phyloP scores from a whole-genome alignment of 2,329 filamentous ascomycete species.

The Lachnellula occidentalis region DNA sequence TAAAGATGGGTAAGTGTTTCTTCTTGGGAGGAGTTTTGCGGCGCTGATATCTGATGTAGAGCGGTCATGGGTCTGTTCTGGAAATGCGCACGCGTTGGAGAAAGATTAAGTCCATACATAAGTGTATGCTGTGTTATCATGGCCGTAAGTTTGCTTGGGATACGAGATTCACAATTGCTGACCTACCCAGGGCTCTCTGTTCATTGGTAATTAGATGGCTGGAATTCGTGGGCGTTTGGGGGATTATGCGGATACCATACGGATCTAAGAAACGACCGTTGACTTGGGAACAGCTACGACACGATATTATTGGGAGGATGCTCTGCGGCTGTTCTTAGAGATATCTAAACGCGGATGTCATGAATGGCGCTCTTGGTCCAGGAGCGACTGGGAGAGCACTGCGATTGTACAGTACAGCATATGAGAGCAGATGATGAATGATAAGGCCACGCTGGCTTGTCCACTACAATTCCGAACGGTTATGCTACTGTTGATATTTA shows the following conservation, averaged over 20 bases:
- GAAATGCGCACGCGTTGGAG: constrained; percentile 91
- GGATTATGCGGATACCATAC: constrained; percentile 5
- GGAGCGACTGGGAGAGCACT: background rate
- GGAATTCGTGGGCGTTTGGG: constrained; percentile 21
- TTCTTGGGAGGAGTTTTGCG: background rate
- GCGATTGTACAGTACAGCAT: background rate
- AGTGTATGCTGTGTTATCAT: constrained; percentile 89
- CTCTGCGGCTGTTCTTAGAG: no score
- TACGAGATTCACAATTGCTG: constrained; percentile 2
- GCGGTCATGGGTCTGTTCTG: constrained; percentile 68
- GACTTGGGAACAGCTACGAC: no score
- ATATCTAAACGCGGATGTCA: no score
- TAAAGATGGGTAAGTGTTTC: constrained; percentile 68
- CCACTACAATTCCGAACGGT: no score
- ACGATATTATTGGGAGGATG: background rate
- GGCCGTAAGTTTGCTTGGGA: constrained; percentile 59
- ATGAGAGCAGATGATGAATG: background rate
- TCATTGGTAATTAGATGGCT: constrained; percentile 26
- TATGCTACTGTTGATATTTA: no score
- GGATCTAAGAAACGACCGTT: background rate
- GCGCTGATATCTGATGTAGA: constrained; percentile 16
- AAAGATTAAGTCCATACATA: constrained; percentile 90
- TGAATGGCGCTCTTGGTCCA: background rate
- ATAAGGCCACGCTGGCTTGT: background rate
- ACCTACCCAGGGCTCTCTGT: constrained; percentile 27